Evolutionary conservation across 2,329 filamentous ascomycete genomes (phyloP).

Genomic region (Dactylellina cionopaga): DNA sequence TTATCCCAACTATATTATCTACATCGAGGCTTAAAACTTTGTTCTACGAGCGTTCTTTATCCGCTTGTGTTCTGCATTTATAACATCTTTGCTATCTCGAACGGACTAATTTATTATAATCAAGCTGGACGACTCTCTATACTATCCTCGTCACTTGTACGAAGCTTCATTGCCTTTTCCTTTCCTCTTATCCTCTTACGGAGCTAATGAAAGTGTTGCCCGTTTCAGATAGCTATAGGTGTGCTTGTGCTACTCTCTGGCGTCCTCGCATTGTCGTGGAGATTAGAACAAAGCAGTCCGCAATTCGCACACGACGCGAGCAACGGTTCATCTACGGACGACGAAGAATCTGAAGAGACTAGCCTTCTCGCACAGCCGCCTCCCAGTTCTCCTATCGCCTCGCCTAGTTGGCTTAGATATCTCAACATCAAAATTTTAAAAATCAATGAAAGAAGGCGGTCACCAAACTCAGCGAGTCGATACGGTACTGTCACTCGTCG

Average conservation of each 20-base stretch:
- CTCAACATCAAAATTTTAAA: conserved; percentile 23
- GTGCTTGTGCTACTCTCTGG: conserved; percentile 86
- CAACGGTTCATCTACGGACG: conserved; percentile 64
- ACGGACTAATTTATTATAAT: conserved; percentile 95
- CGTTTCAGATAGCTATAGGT: conserved; percentile 76
- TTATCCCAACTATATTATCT: conserved; percentile 94
- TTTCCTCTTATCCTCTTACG: not conserved
- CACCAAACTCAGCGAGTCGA: conserved; percentile 20
- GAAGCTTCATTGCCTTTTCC: not conserved
- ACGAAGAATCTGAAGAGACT: conserved; percentile 28
- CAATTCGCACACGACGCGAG: conserved; percentile 74
- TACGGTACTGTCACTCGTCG: conserved; percentile 36
- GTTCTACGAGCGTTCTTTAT: conserved; percentile 94
- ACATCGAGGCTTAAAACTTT: conserved; percentile 89
- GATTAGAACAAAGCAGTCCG: conserved; percentile 69
- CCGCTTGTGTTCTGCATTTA: conserved; percentile 98
- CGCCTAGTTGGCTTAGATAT: conserved; percentile 28
- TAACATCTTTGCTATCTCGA: conserved; percentile 97
- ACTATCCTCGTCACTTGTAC: conserved; percentile 74
- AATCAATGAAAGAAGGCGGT: conserved; percentile 2
- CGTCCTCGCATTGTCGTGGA: conserved; percentile 92
- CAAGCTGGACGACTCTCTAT: conserved; percentile 82
- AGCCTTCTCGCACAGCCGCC: conserved; percentile 23
- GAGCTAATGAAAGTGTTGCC: not conserved
- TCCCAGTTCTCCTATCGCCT: conserved; percentile 1